Conservation (phyloP, 116 monocot species). For the Zostera marina region DNA sequence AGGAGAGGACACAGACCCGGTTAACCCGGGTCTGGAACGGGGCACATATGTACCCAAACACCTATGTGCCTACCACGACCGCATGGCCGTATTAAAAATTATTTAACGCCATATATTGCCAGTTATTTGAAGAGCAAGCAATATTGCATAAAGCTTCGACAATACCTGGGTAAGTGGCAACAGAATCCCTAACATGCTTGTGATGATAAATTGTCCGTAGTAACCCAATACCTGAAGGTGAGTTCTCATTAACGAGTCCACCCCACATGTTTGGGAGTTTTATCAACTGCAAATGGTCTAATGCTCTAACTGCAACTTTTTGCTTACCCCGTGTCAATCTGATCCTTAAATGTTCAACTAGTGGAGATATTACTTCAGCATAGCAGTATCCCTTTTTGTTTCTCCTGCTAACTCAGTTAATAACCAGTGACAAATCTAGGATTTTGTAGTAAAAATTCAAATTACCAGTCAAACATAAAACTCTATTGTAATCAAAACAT, state of each 20-base stretch:
- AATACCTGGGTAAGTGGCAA: constrained; percentile 44
- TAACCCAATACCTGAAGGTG: constrained; percentile 96
- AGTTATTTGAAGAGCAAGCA: constrained; percentile 89
- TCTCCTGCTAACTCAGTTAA: too few relatives aligned
- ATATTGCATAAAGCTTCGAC: constrained; percentile 86
- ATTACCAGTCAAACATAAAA: too few relatives aligned
- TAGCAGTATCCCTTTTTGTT: too few relatives aligned
- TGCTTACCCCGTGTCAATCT: constrained; percentile 97
- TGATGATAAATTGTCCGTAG: constrained; percentile 85
- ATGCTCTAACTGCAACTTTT: constrained; percentile 86
- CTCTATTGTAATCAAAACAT: too few relatives aligned
- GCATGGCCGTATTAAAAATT: too few relatives aligned
- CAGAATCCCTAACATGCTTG: constrained; percentile 64
- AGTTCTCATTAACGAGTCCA: constrained; percentile 96
- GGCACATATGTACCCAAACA: too few relatives aligned
- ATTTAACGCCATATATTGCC: constrained; percentile 99
- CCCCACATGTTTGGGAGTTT: constrained; percentile 96
- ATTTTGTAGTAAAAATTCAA: too few relatives aligned
- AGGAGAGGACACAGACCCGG: too few relatives aligned
- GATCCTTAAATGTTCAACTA: constrained; percentile 85
- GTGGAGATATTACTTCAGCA: constrained; percentile 80
- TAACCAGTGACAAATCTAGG: too few relatives aligned
- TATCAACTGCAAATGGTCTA: constrained; percentile 76
- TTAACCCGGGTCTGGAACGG: too few relatives aligned
- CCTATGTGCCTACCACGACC: too few relatives aligned